Base-by-base conservation (phyloP, 164 flowering plant genomes). In the Magnolia kwangsiensis region DNA sequence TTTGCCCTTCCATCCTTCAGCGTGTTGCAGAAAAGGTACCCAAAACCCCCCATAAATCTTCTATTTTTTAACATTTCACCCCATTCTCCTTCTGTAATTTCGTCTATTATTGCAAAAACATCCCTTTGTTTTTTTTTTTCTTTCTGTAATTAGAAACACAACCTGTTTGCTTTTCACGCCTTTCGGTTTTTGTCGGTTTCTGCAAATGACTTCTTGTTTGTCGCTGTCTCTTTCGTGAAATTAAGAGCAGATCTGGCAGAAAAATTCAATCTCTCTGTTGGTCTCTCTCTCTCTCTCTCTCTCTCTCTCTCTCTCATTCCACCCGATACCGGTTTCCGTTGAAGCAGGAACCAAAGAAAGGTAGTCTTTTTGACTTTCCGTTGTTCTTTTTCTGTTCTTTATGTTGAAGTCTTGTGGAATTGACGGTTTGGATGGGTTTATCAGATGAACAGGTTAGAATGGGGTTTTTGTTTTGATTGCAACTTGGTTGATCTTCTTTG, bases 171-270 rank as follows among this genome's bases (percentile, higher is more conserved):
- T 27, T 67, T 67, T 67, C 27, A 21, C 27, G 69, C 23, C 77
- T 51, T 66, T 74, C 76, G 71, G 77, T 49, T 66, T 66, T 67
- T 71, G 77, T 66, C 72, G 50, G 71, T 64, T 37, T 51, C 71
- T 58, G 37, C 37, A 63, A 64, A 50, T 72, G 71, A 29, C 77
- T 67, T 66, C 50, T 67, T 45, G 19, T 63, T 51, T 24, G 64
- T 50, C 65, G 50, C 11, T 70, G 64, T 55, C 77, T 75, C 19
- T 29, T 50, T 67, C 51, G 23, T 67, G 66, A 31, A 73, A 11
- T 29, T 31, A 29, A 63, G 14, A 24, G 21, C 67, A 59, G 75
- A 73, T 73, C 75, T 73, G 20, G 67, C 21, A 20, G 50, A 18
- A 50, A 61, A 23, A 55, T 59, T 29, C 67, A 29, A 8, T 73